Evolutionary conservation across 2,329 filamentous ascomycete genomes (phyloP), one percentile per base, ranked within the genome.

Genomic region (Aspergillus puulaauensis): DNA sequence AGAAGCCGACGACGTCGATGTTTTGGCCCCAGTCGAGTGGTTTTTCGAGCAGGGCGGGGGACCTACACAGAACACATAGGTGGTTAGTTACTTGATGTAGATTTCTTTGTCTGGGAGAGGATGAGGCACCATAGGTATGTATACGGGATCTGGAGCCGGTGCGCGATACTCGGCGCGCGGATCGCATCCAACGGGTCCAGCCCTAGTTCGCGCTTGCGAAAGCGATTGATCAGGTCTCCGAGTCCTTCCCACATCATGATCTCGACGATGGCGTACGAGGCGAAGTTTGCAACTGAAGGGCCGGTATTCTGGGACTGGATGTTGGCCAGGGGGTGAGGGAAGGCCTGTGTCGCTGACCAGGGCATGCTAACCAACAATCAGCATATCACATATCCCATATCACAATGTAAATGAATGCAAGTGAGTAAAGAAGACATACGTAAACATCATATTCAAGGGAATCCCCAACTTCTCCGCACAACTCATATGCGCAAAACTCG

Each of bases 191-290:
- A 81, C 0, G 89, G 84, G 45, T 95, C 89, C 1, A 97, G 78
- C 24, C 89, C 88, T 1, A 96, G 80, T 14, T 84, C 84, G 58
- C 87, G 86, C 63, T 88, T 86, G 52, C 93, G 83, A 68, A 96
- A 97, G 11, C 87, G 83, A 69, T 98, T 97, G 70, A 97, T 93
- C 6, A 97, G 80, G 73, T 97, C 93, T 39, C 93, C 93, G 4
- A 96, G 77, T 0, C 91, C 92, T 74, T 96, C 91, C 91, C 91
- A 96, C 11, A 92, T 93, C 82, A 96, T 86, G 84, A 96, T 90
- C 64, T 96, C 92, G 2, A 96, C 89, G 19, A 96, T 79, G 0
- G 88, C 86, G 67, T 96, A 96, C 0, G 89, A 90, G 56, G 96
- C 81, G 68, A 90, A 93, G 66, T 95, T 96, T 1, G 90, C 89